A percentile compares a stretch with the other conserved stretches of the same genome.
These are phyloP conservation scores for Aristolochia fimbriata DNA, from an alignment of 164 flowering plant genomes.

Conservation along the genomic window DNA sequence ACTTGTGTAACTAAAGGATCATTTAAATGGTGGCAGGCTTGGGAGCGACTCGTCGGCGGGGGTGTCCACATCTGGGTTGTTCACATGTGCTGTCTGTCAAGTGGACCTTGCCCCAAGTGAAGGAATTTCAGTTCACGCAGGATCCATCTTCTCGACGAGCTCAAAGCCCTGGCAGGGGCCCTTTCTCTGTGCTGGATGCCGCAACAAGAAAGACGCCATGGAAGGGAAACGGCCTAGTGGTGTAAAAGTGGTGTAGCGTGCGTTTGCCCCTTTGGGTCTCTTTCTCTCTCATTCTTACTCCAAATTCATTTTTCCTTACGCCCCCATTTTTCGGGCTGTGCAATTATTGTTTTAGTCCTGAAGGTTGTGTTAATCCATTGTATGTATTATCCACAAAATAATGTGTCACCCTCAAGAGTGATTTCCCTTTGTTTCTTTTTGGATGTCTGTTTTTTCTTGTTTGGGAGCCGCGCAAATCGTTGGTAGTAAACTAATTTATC, in stretches of 20 bases:
- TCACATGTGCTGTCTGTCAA: slow-evolving; percentile 82
- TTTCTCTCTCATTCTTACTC: slow-evolving; percentile 2
- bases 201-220: slow-evolving; percentile 75
- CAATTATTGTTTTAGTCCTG: slow-evolving; percentile 1
- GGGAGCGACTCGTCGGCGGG: slow-evolving; percentile 37
- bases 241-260: slow-evolving; percentile 35
- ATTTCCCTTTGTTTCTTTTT: no score
- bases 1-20: no score
- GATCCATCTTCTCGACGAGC: slow-evolving; percentile 76
- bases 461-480: no score
- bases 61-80: slow-evolving; percentile 45
- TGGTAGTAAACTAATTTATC: no score
- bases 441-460: no score
- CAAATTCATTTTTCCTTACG: neutral
- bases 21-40: slow-evolving; percentile 29
- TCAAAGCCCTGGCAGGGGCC: slow-evolving; percentile 94
- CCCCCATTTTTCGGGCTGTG: slow-evolving; percentile 3
- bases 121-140: slow-evolving; percentile 86
- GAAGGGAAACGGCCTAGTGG: slow-evolving; percentile 77
- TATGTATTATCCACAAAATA: slow-evolving; percentile 4
- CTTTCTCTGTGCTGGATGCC: slow-evolving; percentile 63
- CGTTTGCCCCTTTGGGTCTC: neutral
- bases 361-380: slow-evolving; percentile 1
- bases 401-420: no score
- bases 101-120: slow-evolving; percentile 80